Conservation (phyloP, 2,329 filamentous ascomycete genomes). For the Dothideomycetes sp. region DNA sequence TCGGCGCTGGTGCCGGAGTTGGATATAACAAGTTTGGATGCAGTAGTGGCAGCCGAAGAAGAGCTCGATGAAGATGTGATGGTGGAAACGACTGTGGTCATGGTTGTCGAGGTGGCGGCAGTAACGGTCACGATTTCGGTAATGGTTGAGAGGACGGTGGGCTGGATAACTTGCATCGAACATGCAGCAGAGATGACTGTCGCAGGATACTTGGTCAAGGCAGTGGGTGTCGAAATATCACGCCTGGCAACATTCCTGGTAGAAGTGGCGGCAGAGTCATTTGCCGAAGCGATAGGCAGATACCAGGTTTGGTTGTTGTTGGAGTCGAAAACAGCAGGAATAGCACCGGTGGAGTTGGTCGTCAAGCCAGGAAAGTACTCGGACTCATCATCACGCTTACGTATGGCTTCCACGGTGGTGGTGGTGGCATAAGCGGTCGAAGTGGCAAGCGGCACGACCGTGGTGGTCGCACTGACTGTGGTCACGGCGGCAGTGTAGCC, state of each 20-base stretch:
- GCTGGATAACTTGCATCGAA: not conserved
- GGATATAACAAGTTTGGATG: not conserved
- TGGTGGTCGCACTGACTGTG: not conserved
- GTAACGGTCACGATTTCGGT: slow-evolving; percentile 1
- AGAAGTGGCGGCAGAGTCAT: not conserved
- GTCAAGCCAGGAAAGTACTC: slow-evolving; percentile 1
- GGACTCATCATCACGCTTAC: slow-evolving; percentile 3
- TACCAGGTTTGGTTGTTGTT: slow-evolving; percentile 6
- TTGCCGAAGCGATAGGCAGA: not conserved
- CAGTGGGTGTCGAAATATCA: slow-evolving; percentile 7
- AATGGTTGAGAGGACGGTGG: not conserved
- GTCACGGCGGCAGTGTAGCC: not conserved
- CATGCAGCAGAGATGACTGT: slow-evolving; percentile 15
- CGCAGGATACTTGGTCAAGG: slow-evolving; percentile 15
- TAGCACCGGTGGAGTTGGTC: slow-evolving; percentile 3
- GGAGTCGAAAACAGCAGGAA: slow-evolving; percentile 4
- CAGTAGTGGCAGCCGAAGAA: not conserved
- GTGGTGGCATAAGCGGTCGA: slow-evolving; percentile 1
- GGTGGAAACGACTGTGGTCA: not conserved
- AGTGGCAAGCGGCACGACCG: not conserved
- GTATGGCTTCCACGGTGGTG: slow-evolving; percentile 1
- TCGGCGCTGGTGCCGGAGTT: not conserved
- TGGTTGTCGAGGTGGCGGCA: not conserved
- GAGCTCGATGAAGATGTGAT: too few relatives aligned
- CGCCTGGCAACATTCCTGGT: not conserved